Conservation (phyloP, 2,329 filamentous ascomycete genomes). For the Xylariaceae sp. region DNA sequence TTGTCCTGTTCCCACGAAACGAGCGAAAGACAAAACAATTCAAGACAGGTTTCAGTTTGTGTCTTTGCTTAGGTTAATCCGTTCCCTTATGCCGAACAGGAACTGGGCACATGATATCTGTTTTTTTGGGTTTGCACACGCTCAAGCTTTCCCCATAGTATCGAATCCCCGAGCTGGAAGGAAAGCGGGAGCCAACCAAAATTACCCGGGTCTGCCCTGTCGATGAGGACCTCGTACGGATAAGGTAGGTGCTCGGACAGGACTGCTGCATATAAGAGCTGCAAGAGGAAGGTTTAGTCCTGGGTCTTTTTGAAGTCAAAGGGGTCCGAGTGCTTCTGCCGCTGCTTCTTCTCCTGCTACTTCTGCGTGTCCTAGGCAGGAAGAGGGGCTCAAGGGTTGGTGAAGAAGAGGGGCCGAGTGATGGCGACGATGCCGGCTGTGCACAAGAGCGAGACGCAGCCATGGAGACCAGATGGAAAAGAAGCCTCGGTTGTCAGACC, state of each 20-base stretch:
- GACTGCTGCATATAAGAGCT: background rate
- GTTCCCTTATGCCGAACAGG: no score
- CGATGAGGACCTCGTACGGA: background rate
- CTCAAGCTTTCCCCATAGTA: background rate
- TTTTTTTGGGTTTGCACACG: no score
- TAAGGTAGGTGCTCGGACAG: conserved; percentile 1
- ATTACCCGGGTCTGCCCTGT: background rate
- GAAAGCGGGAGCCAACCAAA: background rate
- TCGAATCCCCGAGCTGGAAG: background rate
- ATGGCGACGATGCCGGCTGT: background rate
- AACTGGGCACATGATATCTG: no score
- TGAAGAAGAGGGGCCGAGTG: background rate
- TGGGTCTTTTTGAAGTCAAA: background rate
- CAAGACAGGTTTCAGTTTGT: no score
- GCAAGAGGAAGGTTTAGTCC: background rate
- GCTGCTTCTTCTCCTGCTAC: background rate
- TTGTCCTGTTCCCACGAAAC: no score
- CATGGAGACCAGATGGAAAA: background rate
- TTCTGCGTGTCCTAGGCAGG: background rate
- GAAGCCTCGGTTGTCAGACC: background rate
- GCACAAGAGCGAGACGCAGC: background rate
- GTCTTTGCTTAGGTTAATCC: no score
- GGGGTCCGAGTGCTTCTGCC: background rate
- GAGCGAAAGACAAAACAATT: no score
- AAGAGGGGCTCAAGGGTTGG: background rate